Base-by-base conservation (phyloP, 345 rosid genomes). In the Aquilaria yunnanensis region DNA sequence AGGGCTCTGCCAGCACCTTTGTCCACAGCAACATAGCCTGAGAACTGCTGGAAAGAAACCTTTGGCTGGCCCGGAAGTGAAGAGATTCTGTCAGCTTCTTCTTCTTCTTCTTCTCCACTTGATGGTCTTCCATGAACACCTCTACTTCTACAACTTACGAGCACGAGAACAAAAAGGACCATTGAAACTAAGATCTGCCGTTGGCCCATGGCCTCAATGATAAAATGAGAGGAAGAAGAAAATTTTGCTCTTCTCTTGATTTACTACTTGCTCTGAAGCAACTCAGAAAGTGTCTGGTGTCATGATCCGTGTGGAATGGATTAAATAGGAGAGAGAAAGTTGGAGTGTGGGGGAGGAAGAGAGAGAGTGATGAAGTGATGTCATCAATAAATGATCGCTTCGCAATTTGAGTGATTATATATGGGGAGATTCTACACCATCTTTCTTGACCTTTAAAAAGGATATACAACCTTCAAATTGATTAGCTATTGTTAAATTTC, bases 1-100 rank as follows among this genome's bases (percentile, higher is more conserved):
- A 94, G 89, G 52, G 97, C 91, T 73, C 96, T 81, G 13, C 93
- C 97, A 31, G 79, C 86, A 64, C 12, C 66, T 58, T 71, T 63
- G 74, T 84, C 75, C 34, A 88, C 96, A 31, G 89, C 73, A 49
- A 94, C 95, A 65, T 94, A 94, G 51, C 99, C 99, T 6, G 99
- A 87, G 81, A 85, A 94, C 54, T 94, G 99, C 41, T 84, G 85
- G 60, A 94, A 94, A 37, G 89, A 69, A 54, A 94, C 96, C 33
- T 78, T 73, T 31, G 99, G 99, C 60, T 90, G 99, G 11, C 96
- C 99, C 31, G 99, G 99, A 72, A 94, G 96, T 64, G 89, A 73
- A 16, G 77, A 34, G 57, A 94, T 88, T 65, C 91, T 76, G 73
- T 87, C 93, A 1, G 75, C 85, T 68, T 83, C 94, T 58, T 78